phyloP scores from a whole-genome alignment of 2,329 filamentous ascomycete species.

The Arthroderma sp. region DNA sequence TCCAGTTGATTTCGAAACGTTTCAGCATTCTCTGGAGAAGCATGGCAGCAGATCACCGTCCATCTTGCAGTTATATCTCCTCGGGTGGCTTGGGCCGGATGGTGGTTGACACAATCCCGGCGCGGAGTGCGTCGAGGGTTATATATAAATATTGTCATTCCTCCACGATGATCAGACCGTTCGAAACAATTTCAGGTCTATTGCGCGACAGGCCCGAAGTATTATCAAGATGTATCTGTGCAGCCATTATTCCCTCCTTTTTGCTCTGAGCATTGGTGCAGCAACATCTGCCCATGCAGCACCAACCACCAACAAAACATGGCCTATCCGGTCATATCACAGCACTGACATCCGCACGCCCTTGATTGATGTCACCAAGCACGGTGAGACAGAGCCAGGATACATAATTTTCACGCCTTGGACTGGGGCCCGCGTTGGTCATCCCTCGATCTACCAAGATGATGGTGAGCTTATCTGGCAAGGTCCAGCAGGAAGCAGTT shows the following conservation, averaged over 20 bases:
- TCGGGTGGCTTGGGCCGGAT: background rate
- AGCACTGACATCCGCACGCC: constrained; percentile 20
- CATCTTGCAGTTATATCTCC: background rate
- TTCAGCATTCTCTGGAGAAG: background rate
- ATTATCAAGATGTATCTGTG: background rate
- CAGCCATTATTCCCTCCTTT: background rate
- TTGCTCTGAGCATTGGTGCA: background rate
- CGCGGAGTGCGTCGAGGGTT: background rate
- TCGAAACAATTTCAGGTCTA: background rate
- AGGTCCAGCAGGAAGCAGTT: constrained; percentile 24
- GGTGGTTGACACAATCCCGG: background rate
- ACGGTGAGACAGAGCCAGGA: constrained; percentile 23
- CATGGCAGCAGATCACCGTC: background rate
- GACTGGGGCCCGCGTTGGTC: constrained; percentile 19
- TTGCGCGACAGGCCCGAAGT: background rate
- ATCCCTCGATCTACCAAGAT: constrained; percentile 28
- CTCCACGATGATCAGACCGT: too few species aligned
- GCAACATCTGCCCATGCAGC: background rate
- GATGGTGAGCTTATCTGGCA: constrained; percentile 27
- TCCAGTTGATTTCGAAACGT: too few species aligned
- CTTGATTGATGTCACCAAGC: constrained; percentile 22
- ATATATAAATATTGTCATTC: background rate
- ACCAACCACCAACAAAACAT: background rate
- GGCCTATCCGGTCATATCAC: constrained; percentile 14
- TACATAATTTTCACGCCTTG: constrained; percentile 27